phyloP scores from a whole-genome alignment of 306 rosid species.

The Cucurbita argyrosperma region DNA sequence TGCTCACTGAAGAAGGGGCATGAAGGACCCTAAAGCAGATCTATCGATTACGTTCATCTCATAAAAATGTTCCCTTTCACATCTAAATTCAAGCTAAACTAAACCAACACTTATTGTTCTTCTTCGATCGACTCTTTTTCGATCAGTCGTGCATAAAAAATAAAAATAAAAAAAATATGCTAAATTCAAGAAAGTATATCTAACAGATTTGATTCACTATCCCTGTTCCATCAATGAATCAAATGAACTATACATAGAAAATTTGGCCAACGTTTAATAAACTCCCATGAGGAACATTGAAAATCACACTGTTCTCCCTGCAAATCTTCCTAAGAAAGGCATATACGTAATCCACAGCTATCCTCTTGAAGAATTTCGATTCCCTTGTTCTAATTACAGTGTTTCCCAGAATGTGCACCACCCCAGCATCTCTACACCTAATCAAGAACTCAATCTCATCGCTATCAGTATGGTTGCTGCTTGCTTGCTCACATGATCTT shows the following conservation, averaged over 20 bases:
- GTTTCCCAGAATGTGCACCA: slow-evolving; percentile 90
- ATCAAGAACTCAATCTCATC: slow-evolving; percentile 71
- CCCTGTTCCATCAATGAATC: background rate
- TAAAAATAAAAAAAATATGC: background rate
- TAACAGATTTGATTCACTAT: slow-evolving; percentile 3
- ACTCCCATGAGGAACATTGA: slow-evolving; percentile 96
- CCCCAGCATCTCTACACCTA: slow-evolving; percentile 73
- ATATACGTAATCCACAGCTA: slow-evolving; percentile 71
- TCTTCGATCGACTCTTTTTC: too few relatives aligned
- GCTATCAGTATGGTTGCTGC: slow-evolving; percentile 54
- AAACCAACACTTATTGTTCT: too few relatives aligned
- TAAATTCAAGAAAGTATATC: background rate
- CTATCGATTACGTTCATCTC: too few relatives aligned
- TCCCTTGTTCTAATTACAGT: slow-evolving; percentile 66
- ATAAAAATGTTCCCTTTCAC: too few relatives aligned
- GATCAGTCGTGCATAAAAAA: background rate
- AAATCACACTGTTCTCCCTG: slow-evolving; percentile 86
- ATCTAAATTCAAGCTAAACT: too few relatives aligned
- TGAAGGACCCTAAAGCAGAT: too few relatives aligned
- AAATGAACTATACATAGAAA: slow-evolving; percentile 46
- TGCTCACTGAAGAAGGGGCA: too few relatives aligned
- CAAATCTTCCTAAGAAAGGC: slow-evolving; percentile 88
- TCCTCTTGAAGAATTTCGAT: slow-evolving; percentile 51
- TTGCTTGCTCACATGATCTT: slow-evolving; percentile 24
- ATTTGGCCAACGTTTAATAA: slow-evolving; percentile 85